Evolutionary conservation across 495 filamentous ascomycete genomes (phyloP).

Genomic region (Astrocystis sublimbata): DNA sequence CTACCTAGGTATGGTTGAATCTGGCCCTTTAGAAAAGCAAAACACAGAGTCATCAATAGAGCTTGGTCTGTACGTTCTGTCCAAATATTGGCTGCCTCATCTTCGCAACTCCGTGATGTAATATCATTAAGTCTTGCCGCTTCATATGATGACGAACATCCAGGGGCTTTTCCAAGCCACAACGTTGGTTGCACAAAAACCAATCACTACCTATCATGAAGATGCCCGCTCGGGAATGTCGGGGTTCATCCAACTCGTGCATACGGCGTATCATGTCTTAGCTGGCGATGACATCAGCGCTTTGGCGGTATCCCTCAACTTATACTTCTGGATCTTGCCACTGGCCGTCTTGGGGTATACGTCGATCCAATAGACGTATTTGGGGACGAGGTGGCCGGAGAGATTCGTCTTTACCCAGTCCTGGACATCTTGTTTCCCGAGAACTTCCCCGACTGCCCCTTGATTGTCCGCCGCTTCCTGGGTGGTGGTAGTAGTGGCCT

Average conservation of each 20-base stretch:
- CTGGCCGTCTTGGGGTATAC: slow-evolving; percentile 91
- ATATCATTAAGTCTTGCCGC: no score
- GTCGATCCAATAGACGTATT: slow-evolving; percentile 82
- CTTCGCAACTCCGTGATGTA: no score
- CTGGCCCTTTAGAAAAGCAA: no score
- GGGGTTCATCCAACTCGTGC: neutral
- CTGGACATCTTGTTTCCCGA: slow-evolving; percentile 59
- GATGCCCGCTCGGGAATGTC: no score
- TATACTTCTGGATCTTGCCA: slow-evolving; percentile 97
- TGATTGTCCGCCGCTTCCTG: neutral
- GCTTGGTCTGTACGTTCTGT: no score
- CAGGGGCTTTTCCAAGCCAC: no score
- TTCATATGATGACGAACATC: no score
- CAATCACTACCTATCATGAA: no score
- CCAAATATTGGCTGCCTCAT: no score
- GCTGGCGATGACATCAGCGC: slow-evolving; percentile 21
- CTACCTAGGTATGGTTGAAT: no score
- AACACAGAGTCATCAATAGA: no score
- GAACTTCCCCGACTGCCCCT: slow-evolving; percentile 24
- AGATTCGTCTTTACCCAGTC: slow-evolving; percentile 72
- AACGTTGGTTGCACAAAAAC: no score
- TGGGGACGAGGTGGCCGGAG: slow-evolving; percentile 80
- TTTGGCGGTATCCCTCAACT: slow-evolving; percentile 62
- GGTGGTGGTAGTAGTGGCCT: neutral
- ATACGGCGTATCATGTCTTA: neutral